A percentile compares a stretch with the other conserved stretches of the same genome.
Evolutionary conservation across 192 early-diverging fungal genomes (phyloP).

Genomic region (Podila epicladia): DNA sequence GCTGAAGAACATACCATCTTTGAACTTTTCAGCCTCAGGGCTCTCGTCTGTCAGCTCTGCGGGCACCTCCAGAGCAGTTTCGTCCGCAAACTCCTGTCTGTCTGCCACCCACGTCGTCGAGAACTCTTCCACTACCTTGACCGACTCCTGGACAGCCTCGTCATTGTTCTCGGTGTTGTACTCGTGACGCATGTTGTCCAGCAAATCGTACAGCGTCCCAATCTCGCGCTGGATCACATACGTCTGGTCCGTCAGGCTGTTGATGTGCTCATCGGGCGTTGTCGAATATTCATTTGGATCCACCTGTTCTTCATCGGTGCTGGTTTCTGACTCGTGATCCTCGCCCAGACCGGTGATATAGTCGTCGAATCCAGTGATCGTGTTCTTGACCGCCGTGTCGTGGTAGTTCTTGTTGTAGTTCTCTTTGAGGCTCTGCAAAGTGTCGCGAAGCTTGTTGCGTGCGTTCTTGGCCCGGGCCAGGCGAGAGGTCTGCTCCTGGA

Average conservation of each 20-base stretch:
- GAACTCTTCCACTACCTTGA: slow-evolving; percentile 49
- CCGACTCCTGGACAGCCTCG: slow-evolving; percentile 60
- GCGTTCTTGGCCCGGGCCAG: slow-evolving; percentile 39
- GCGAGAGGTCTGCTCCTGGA: slow-evolving; percentile 30
- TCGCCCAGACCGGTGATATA: slow-evolving; percentile 59
- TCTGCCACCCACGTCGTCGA: slow-evolving; percentile 11
- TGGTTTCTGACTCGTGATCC: not conserved
- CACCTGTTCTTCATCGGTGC: slow-evolving; percentile 13
- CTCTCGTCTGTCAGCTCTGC: slow-evolving; percentile 21
- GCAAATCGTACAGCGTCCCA: slow-evolving; percentile 18
- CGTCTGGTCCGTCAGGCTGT: slow-evolving; percentile 30
- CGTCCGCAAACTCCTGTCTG: slow-evolving; percentile 26
- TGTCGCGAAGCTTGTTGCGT: slow-evolving; percentile 42
- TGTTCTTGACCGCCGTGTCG: slow-evolving; percentile 72
- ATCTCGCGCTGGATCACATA: slow-evolving; percentile 19
- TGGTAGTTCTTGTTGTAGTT: slow-evolving; percentile 80
- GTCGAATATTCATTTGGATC: not conserved
- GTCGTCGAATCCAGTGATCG: slow-evolving; percentile 69
- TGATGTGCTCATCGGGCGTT: slow-evolving; percentile 34
- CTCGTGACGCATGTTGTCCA: slow-evolving; percentile 49
- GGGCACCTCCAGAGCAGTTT: slow-evolving; percentile 12
- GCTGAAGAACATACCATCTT: slow-evolving; percentile 26
- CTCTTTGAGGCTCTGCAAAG: slow-evolving; percentile 61
- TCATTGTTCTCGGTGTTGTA: slow-evolving; percentile 70
- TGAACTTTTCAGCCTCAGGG: slow-evolving; percentile 39